phyloP scores from a whole-genome alignment of 768 basidiomycete species.

The Rhodotorula sphaerocarpa region DNA sequence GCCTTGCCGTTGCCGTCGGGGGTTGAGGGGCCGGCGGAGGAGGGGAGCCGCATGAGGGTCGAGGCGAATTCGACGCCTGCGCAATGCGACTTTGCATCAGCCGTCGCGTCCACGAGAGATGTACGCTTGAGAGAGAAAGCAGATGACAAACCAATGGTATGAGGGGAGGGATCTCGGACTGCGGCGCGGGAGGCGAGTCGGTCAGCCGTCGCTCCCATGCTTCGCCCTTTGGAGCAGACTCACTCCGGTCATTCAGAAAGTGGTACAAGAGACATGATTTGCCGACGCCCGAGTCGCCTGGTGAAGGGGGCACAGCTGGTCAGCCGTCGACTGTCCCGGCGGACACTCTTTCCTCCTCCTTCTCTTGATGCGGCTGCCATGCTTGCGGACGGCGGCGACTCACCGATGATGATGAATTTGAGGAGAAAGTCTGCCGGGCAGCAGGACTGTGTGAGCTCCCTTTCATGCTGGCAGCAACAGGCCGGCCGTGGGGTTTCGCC shows the following conservation, averaged over 20 bases:
- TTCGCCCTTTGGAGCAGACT: conserved; percentile 42
- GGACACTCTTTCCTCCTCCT: too few relatives aligned
- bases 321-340: neutral
- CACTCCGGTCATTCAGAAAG: conserved; percentile 91
- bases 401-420: conserved; percentile 96
- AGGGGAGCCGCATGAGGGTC: conserved; percentile 71
- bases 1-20: conserved; percentile 1
- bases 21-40: conserved; percentile 9
- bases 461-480: too few relatives aligned
- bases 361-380: too few relatives aligned
- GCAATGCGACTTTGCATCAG: too few relatives aligned
- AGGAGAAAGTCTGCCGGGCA: conserved; percentile 74
- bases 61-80: conserved; percentile 89
- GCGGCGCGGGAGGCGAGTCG: neutral
- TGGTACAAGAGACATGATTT: conserved; percentile 96
- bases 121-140: neutral
- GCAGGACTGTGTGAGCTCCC: too few relatives aligned
- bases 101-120: too few relatives aligned
- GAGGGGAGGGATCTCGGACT: conserved; percentile 50
- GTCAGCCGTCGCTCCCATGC: too few relatives aligned
- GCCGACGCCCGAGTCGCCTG: conserved; percentile 92
- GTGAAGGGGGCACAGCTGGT: conserved; percentile 1
- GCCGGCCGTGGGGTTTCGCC: too few relatives aligned
- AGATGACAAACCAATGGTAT: conserved; percentile 62
- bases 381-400: conserved; percentile 19